phyloP scores from a whole-genome alignment of 2,329 filamentous ascomycete genomes.

The Fusarium clavum region DNA sequence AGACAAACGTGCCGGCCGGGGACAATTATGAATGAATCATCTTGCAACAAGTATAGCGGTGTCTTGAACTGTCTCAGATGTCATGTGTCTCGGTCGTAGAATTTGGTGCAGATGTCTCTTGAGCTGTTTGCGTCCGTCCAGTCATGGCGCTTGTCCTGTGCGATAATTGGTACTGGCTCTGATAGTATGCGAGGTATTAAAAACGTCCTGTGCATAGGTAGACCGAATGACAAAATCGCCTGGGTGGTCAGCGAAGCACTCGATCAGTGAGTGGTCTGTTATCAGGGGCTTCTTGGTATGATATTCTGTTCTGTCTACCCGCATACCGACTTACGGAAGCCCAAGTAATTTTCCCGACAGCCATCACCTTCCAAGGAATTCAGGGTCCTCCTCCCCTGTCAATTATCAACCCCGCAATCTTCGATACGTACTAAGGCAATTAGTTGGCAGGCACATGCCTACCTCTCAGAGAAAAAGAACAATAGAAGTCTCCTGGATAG shows the following conservation, averaged over 20 bases:
- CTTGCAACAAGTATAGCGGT: constrained; percentile 1
- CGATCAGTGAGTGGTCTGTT: not conserved
- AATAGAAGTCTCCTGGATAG: not conserved
- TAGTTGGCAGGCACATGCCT: not conserved
- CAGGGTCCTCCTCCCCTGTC: constrained; percentile 24
- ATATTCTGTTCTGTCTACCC: not conserved
- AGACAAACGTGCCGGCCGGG: constrained; percentile 12
- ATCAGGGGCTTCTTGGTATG: not conserved
- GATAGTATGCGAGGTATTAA: not conserved
- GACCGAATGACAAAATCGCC: not conserved
- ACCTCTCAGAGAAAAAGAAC: not conserved
- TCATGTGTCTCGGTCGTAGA: constrained; percentile 16
- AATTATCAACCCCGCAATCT: constrained; percentile 10
- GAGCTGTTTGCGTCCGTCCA: not conserved
- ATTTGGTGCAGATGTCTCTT: constrained; percentile 20
- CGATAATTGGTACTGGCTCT: not conserved
- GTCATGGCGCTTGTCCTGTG: not conserved
- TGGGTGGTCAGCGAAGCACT: not conserved
- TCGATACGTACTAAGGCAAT: not conserved
- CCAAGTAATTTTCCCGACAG: constrained; percentile 1
- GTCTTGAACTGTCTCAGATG: constrained; percentile 15
- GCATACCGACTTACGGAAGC: not conserved
- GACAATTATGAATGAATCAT: not conserved
- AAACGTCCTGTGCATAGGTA: not conserved
- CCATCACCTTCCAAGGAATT: constrained; percentile 8